Conservation (phyloP, 495 filamentous ascomycete genomes). For the Alectoria sarmentosa region DNA sequence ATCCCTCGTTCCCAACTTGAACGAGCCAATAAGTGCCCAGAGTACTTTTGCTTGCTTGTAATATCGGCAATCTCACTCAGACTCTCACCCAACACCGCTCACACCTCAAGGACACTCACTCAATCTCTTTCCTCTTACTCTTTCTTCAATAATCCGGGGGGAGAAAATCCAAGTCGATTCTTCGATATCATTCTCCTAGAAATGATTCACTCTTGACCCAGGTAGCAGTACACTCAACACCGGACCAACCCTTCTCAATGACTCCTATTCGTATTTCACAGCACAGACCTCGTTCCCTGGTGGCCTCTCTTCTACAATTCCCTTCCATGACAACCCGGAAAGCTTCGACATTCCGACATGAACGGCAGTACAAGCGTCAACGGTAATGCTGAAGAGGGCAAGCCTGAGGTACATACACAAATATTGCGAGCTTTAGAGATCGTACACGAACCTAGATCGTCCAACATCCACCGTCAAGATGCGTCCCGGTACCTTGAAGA, state of each 20-base stretch:
- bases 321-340: not conserved
- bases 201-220: not conserved
- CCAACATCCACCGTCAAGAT: conserved; percentile 76
- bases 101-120: too few species aligned
- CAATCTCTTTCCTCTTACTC: too few species aligned
- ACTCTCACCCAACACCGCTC: too few species aligned
- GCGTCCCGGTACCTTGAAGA: conserved; percentile 78
- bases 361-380: conserved; percentile 4
- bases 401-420: conserved; percentile 30
- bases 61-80: too few species aligned
- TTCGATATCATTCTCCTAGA: too few species aligned
- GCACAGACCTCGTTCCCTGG: not conserved
- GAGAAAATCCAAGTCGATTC: too few species aligned
- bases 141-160: too few species aligned
- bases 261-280: not conserved
- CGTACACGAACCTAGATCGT: conserved; percentile 73
- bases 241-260: conserved; percentile 3
- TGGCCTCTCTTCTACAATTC: not conserved
- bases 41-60: too few species aligned
- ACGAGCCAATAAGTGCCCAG: too few species aligned
- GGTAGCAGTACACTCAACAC: not conserved
- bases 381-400: conserved; percentile 5
- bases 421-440: conserved; percentile 80
- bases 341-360: conserved; percentile 3
- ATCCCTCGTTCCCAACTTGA: too few species aligned